phyloP scores from a whole-genome alignment of 305 asterid genomes.

The Lippia alba region DNA sequence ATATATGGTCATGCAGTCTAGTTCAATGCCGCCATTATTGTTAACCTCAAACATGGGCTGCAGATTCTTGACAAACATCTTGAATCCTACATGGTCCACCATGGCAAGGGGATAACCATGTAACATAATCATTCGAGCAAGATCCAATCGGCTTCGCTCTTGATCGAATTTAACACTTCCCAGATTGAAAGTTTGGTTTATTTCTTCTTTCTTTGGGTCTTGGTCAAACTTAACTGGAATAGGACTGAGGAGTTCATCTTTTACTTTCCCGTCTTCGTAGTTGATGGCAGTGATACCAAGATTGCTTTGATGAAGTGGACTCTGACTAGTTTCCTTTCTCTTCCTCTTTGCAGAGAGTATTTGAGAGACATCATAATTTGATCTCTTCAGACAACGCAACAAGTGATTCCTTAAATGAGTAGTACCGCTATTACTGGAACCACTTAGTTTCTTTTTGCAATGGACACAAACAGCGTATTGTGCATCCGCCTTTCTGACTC shows the following conservation, averaged over 20 bases:
- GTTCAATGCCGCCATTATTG: constrained; percentile 62
- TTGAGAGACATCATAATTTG: constrained; percentile 88
- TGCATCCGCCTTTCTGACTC: constrained; percentile 80
- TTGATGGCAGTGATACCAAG: constrained; percentile 51
- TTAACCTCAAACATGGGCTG: constrained; percentile 89
- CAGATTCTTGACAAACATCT: constrained; percentile 79
- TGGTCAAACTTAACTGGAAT: constrained; percentile 63
- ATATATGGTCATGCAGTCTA: constrained; percentile 75
- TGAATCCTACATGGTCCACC: constrained; percentile 90
- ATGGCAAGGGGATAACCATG: constrained; percentile 93
- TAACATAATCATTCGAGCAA: constrained; percentile 93
- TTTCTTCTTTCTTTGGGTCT: constrained; percentile 71
- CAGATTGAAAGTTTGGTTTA: constrained; percentile 53
- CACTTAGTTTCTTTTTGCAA: constrained; percentile 96
- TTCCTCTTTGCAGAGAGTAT: constrained; percentile 85
- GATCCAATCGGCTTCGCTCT: constrained; percentile 84
- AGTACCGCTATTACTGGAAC: constrained; percentile 96
- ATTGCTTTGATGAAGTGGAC: constrained; percentile 58
- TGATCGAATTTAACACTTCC: constrained; percentile 85
- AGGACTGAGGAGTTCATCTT: constrained; percentile 72
- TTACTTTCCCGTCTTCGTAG: constrained; percentile 67
- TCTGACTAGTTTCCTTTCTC: constrained; percentile 68
- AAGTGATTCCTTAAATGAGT: constrained; percentile 94
- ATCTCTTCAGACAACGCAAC: constrained; percentile 88
- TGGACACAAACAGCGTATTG: constrained; percentile 93